Percentiles rank a stretch among this genome's conserved stretches.
Conservation (phyloP, 495 filamentous ascomycete genomes). For the Talaromyces adpressus region DNA sequence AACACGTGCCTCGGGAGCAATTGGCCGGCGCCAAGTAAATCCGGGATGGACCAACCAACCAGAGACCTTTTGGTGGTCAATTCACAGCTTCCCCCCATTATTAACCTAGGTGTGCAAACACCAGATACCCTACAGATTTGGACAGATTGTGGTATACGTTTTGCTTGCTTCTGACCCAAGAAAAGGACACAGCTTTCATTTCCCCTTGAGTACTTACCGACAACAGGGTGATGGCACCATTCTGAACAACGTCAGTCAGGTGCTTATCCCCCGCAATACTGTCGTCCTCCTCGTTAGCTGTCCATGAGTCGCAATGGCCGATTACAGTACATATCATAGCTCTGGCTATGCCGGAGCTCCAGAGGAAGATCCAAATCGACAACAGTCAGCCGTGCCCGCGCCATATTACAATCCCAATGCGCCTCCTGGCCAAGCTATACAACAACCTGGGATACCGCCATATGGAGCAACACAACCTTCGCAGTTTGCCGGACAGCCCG, state of each 20-base stretch:
- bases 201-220: slow-evolving; percentile 11
- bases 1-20: slow-evolving; percentile 9
- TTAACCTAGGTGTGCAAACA: background rate
- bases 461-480: slow-evolving; percentile 36
- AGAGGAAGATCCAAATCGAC: slow-evolving; percentile 54
- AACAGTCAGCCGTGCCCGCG: slow-evolving; percentile 3
- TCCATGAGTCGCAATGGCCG: slow-evolving; percentile 52
- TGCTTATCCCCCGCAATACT: background rate
- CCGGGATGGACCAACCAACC: slow-evolving; percentile 19
- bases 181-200: background rate
- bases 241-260: slow-evolving; percentile 5
- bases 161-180: background rate
- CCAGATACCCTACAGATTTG: background rate
- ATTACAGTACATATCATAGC: slow-evolving; percentile 71
- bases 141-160: background rate
- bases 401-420: slow-evolving; percentile 22
- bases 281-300: background rate
- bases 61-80: slow-evolving; percentile 29
- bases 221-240: slow-evolving; percentile 4
- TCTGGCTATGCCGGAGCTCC: slow-evolving; percentile 47
- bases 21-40: slow-evolving; percentile 26
- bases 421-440: slow-evolving; percentile 49
- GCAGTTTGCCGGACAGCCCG: slow-evolving; percentile 19
- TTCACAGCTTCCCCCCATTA: slow-evolving; percentile 10
- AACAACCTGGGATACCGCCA: slow-evolving; percentile 46